These are phyloP conservation scores for Amesomyces nigricolor DNA, from an alignment of 2,329 filamentous ascomycete species.

Conservation along the genomic window DNA sequence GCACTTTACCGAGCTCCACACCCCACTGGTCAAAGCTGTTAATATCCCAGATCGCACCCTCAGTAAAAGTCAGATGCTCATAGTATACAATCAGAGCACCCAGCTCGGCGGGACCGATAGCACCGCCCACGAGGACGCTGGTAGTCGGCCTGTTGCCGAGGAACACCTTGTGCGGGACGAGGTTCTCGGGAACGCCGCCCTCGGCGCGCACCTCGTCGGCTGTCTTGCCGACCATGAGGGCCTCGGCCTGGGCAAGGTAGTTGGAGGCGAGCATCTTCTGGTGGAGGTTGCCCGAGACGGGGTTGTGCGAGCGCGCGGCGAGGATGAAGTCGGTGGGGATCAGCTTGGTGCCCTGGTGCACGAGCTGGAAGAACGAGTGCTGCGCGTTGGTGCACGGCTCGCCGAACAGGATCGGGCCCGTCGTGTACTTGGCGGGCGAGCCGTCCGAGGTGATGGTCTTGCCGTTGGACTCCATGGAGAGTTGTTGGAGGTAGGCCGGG, in stretches of 20 bases:
- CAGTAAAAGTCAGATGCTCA: constrained; percentile 96
- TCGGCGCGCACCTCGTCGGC: constrained; percentile 73
- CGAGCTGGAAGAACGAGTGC: constrained; percentile 99
- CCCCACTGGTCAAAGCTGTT: constrained; percentile 99
- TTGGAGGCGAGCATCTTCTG: constrained; percentile 94
- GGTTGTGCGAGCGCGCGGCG: constrained; percentile 94
- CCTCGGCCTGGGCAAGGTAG: constrained; percentile 85
- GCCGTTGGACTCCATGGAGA: constrained; percentile 99
- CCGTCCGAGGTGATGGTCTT: constrained; percentile 91
- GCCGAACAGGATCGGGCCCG: constrained; percentile 90
- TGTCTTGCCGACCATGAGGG: constrained; percentile 86
- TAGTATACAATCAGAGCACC: constrained; percentile 98
- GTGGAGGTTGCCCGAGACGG: constrained; percentile 84
- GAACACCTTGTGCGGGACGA: constrained; percentile 99
- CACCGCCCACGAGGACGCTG: constrained; percentile 79
- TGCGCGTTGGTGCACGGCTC: constrained; percentile 98
- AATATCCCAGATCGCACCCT: constrained; percentile 98
- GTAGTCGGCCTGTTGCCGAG: constrained; percentile 95
- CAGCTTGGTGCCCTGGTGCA: constrained; percentile 98
- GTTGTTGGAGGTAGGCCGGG: constrained; percentile 96
- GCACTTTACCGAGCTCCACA: constrained; percentile 92
- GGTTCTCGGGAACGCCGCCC: constrained; percentile 58
- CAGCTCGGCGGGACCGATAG: constrained; percentile 89
- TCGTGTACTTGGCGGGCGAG: constrained; percentile 93
- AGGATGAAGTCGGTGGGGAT: constrained; percentile 98